Base-by-base conservation (phyloP, 1,284 basidiomycete genomes). In the Macrocybe sp. region DNA sequence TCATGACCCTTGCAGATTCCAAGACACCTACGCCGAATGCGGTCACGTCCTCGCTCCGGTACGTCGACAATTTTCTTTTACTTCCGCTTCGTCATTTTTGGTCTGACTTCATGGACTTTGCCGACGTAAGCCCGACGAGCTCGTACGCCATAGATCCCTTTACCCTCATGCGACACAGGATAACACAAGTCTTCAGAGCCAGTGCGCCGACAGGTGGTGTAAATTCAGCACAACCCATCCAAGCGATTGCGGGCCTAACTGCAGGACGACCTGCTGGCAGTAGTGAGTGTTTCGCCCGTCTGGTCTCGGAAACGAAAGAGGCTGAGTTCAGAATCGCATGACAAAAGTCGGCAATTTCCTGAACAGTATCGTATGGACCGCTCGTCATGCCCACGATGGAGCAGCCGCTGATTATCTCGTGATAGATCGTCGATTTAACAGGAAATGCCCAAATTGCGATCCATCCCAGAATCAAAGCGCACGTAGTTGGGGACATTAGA, bases 211-310 rank as follows among this genome's bases (percentile, higher is more conserved):
- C 59, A 71, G 69, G 32, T 72, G 64, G 59, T 89, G 86, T 75
- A 85, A 73, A 64, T 89, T 89, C 68, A 88, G 85, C 56, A 64
- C 73, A 12, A 64, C 62, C 16, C 85, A 89, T 64, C 81, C 81
- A 12, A 54, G 51, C 29, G 68, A 79, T 50, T 89, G 85, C 58
- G 70, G 74, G 16, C 71, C 77, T 22, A 63, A 69, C 29, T 89
- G 85, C 64, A 71, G 62, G 34, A 65, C 63, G 12, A 80, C 79
- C n/a, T 89, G 85, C 60, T 86, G 84, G 81, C 85, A 86, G 64
- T 85, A 85, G 85, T 89, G 64, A 68, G 85, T 43, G 22, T 36
- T 62, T 42, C 34, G 9, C 41, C 14, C 16, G 8, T 10, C 46
- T 44, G 30, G 28, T 9, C 38, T 39, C 29, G 41, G 41, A 35